These are phyloP conservation scores for Stenocarpella maydis DNA, from an alignment of 2,329 filamentous ascomycete genomes.

Conservation along the genomic window DNA sequence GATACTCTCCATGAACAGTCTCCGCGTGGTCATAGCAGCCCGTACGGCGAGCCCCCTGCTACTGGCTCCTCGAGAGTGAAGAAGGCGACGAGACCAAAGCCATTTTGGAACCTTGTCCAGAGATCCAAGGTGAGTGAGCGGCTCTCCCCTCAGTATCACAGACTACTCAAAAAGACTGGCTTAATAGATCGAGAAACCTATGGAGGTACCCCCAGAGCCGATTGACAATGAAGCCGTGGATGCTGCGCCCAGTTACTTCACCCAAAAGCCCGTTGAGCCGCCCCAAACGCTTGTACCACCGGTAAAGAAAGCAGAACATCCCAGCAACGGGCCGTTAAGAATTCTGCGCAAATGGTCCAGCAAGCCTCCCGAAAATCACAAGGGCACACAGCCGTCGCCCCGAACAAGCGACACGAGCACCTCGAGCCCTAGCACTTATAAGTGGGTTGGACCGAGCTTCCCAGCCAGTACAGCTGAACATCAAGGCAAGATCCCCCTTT, in stretches of 20 bases:
- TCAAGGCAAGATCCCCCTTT: not conserved
- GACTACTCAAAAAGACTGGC: not conserved
- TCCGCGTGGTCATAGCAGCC: not conserved
- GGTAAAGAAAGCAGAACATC: not conserved
- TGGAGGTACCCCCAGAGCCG: not conserved
- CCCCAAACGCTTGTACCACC: not conserved
- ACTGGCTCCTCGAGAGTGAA: too few species aligned
- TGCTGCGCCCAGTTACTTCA: conserved; percentile 24
- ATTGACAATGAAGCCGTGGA: not conserved
- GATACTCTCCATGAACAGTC: conserved; percentile 11
- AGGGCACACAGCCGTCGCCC: not conserved
- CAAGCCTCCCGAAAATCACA: not conserved
- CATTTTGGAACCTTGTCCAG: conserved; percentile 22
- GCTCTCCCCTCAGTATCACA: not conserved
- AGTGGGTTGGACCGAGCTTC: not conserved
- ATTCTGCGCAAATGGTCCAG: conserved; percentile 27
- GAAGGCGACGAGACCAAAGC: not conserved
- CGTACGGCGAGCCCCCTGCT: not conserved
- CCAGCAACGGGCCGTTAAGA: not conserved
- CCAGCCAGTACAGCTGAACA: not conserved
- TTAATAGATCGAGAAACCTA: not conserved
- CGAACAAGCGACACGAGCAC: not conserved
- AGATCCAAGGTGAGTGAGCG: conserved; percentile 10
- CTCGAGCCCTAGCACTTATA: not conserved
- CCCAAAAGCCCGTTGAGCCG: not conserved